Evolutionary conservation across 139 green algal species (phyloP).

Genomic region (Closterium sp.): DNA sequence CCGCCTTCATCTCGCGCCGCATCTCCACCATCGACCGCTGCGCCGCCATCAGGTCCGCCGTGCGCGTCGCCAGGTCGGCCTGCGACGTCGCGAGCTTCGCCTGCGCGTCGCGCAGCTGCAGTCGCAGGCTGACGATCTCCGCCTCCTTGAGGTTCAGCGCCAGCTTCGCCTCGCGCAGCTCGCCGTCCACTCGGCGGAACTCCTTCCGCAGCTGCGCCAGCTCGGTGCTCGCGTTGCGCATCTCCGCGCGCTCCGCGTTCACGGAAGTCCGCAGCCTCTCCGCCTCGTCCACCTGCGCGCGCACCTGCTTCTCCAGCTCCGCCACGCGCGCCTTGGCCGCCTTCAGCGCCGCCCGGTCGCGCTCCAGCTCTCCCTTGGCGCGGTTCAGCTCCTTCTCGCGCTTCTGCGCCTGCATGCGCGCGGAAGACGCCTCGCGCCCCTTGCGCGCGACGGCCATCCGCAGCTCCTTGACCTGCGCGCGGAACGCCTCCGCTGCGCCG

Average conservation of each 20-base stretch:
- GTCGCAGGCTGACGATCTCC: background rate
- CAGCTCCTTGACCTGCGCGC: background rate
- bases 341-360: background rate
- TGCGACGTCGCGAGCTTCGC: background rate
- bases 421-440: background rate
- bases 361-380: background rate
- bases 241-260: background rate
- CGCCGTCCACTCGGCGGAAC: background rate
- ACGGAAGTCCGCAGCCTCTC: background rate
- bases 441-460: background rate
- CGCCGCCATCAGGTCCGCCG: background rate
- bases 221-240: background rate
- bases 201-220: background rate
- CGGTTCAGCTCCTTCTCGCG: background rate
- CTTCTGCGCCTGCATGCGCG: background rate
- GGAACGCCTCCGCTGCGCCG: background rate
- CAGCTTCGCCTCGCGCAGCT: background rate
- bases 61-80: background rate
- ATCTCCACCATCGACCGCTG: background rate
- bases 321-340: background rate
- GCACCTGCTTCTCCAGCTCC: background rate
- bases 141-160: background rate
- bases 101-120: background rate
- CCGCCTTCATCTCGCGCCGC: background rate
- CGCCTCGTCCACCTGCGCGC: background rate